Evolutionary conservation across 2,329 filamentous ascomycete genomes (phyloP), one percentile per base, ranked within the genome.

Genomic region (Pestalotiopsis fici): DNA sequence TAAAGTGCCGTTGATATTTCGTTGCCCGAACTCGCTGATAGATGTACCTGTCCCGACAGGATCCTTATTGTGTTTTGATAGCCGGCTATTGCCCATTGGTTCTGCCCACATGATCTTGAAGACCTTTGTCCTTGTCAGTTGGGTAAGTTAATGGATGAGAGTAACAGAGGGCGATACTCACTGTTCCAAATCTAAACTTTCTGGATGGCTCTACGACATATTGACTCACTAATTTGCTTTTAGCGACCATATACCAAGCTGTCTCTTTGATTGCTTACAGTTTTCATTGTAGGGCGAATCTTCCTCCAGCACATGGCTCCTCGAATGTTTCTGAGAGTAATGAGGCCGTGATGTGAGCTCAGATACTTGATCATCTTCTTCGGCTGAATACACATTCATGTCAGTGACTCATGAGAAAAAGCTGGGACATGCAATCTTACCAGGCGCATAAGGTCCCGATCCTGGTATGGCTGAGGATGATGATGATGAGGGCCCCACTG

Each of bases 41-140:
- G 21, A 23, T 11, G 39, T 23, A 27, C 31, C 59, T 35, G 35
- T 11, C 13, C 27, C 31, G 15, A 31, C 59, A 35, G 59, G 27
- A 4, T 35, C 25, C 21, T 61, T 61, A 5, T 61, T 61, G 13
- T 50, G 43, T 50, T 6, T 50, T 7, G 43, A 39, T 27, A 21
- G 23, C n/a, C 35, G 23, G 4, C 4, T 39, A 43, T 31, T n/a
- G 31, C 37, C 86, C 28, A 77, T 76, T 0, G 86, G 86, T 60
- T 88, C 86, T 9, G 82, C 81, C 86, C 86, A 88, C 21, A 84
- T 74, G 2, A 87, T 80, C 13, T 66, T 66, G 56, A 66, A 66
- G 12, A 66, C 64, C 64, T 66, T n/a, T n/a, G 0, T 31, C 11
- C 15, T 21, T 1, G n/a, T 50, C 9, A 50, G 43, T n/a, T 18